Base-by-base conservation (phyloP, 2,329 filamentous ascomycete genomes). In the Pseudogymnoascus sp. region DNA sequence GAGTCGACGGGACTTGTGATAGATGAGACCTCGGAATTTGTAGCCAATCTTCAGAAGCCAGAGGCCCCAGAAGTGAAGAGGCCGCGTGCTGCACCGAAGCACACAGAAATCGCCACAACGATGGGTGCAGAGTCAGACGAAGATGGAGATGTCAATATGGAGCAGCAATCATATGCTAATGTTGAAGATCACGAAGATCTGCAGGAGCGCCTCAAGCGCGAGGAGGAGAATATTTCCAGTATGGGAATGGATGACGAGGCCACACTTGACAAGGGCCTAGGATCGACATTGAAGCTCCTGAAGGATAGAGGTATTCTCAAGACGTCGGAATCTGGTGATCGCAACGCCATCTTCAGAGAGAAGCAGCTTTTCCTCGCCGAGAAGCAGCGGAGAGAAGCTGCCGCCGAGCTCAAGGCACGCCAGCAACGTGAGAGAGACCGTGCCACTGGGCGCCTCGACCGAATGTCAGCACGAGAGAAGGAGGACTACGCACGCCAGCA, bases 11-110 rank as follows among this genome's bases (percentile, higher is more conserved):
- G 92, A 1, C 79, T 99, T 1, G 84, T 97, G n/a, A 93, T 99
- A 64, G 93, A 97, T 65, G 95, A 97, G 73, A 96, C 93, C 0
- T 92, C 92, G 0, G 93, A 96, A 70, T 99, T 99, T 70, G 89
- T 99, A 31, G 89, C 92, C 25, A 91, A 91, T 62, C 77, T 99
- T 63, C 89, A 88, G 72, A 89, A 88, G 64, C 85, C 88, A 12
- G 82, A 78, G 1, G 75, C 81, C 10, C 77, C 82, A 72, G 77
- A 89, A 75, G 71, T 82, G 75, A 76, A 72, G 64, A 59, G 66
- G 60, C 71, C 70, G 66, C 73, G 69, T 62, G 71, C 74, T 64
- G 72, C 69, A 21, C 74, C 74, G 6, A 73, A 73, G 31, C 73
- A 73, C 14, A 72, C 75, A 8, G 74, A 77, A 40, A 75, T 74